Base-by-base conservation (phyloP, 225 moss, liverwort and hornwort species). In the Bryoerythrophyllum caledonicum region DNA sequence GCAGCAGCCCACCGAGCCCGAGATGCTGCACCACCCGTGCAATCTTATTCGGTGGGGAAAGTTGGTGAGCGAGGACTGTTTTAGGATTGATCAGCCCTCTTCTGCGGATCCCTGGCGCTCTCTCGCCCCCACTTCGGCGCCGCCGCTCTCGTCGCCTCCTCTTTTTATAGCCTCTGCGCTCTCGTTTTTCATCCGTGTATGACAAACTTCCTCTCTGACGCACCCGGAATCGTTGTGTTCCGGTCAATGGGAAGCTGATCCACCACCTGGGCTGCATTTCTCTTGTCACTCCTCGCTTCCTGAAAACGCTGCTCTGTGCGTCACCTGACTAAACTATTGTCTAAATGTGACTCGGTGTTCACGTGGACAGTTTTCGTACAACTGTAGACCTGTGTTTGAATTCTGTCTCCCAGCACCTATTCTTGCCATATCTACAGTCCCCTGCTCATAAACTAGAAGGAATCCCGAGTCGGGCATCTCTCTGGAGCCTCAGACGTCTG, bases 1-100 rank as follows among this genome's bases (percentile, higher is more conserved):
- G 49, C 58, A 49, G 41, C 44, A 65, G 44, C 25, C 83, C 79
- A 83, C 83, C 49, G 76, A 80, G 63, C 57, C 63, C 1, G 6
- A 72, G 72, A 80, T 55, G 58, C 71, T 32, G 40, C 68, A 28
- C 67, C 68, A 9, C 30, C 46, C 44, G 59, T 46, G 63, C 55
- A 35, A 43, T n/a, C 8, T 41, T 14, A 49, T 73, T 6, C 48
- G 64, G 73, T 54, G 80, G 25, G 14, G 68, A 65, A 48, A 34
- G 60, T 68, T 25, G 64, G 68, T 14, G 67, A 32, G 48, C 4
- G 38, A 30, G 11, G 25, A 54, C 72, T 80, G 79, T 68, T 76
- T 60, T 30, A 49, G 52, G 69, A 57, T 53, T 26, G 19, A 20
- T 63, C 12, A 24, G n/a, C 52, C 63, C 34, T 25, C 63, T 73